Evolutionary conservation across 1,139 yeast genomes (phyloP), one percentile per base, ranked within the genome.

Genomic region (Candida freyschussii): DNA sequence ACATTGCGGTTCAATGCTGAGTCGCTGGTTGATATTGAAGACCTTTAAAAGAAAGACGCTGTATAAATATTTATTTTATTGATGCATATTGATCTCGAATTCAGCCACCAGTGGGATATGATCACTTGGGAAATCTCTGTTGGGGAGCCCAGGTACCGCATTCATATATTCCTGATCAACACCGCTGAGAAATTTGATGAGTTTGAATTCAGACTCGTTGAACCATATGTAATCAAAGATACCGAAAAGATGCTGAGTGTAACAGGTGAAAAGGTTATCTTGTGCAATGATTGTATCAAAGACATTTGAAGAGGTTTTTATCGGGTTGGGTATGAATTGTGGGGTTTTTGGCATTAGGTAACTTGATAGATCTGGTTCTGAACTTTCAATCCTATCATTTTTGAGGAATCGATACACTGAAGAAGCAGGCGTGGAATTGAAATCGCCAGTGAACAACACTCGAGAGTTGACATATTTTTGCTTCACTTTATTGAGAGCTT

Each of bases 91-190:
- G 57, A 80, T 75, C 49, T 76, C 79, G 51, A 87, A 78, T 53
- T 78, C 79, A 13, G 87, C 70, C 28, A 85, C 76, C 39, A 89
- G 64, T 7, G 96, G 91, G 47, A 89, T 78, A 60, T 89, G 96
- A 60, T 89, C 97, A 29, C 95, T 84, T 17, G 97, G 96, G 62
- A 81, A 84, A 50, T 83, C 78, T 9, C 81, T 80, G 54, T 85
- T 86, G 6, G 98, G 98, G 56, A 91, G 73, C 2, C 97, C 98
- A 51, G 82, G 75, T 39, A 79, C 75, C 35, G 73, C 72, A 30
- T 69, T 62, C 21, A 79, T 64, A 57, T 89, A 91, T 11, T 75
- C 75, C 24, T 72, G 72, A 55, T 86, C 96, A 27, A 82, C 75
- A 40, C 80, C 82, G 22, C 95, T 95, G 37, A 91, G 65, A 41